Evolutionary conservation across 163 green algal genomes (phyloP).

Genomic region (Smithsoniella earleae): DNA sequence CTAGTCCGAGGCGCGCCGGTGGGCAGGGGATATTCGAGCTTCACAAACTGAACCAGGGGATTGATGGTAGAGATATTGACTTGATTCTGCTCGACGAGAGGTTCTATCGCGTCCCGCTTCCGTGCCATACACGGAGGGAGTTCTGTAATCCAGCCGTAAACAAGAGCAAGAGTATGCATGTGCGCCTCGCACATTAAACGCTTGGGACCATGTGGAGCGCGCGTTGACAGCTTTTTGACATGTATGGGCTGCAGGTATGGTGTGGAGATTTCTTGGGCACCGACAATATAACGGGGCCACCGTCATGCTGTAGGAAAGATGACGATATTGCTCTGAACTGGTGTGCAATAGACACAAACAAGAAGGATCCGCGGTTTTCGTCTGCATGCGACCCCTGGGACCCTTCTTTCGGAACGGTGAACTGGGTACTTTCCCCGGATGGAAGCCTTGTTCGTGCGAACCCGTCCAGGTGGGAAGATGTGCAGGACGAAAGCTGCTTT

Average conservation of each 20-base stretch:
- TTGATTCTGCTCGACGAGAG: constrained; percentile 51
- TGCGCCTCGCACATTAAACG: too few relatives aligned
- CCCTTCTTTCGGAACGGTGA: background rate
- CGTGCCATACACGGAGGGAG: constrained; percentile 43
- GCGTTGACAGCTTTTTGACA: too few relatives aligned
- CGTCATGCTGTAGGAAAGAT: constrained; percentile 9
- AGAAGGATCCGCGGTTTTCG: background rate
- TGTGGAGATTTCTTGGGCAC: constrained; percentile 10
- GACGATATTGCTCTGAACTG: background rate
- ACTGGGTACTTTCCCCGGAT: background rate
- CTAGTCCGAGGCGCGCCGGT: constrained; percentile 29
- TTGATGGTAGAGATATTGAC: constrained; percentile 39
- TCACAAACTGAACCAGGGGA: constrained; percentile 39
- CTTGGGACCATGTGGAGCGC: too few relatives aligned
- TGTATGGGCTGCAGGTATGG: constrained; percentile 26
- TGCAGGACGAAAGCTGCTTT: constrained; percentile 8
- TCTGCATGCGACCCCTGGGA: background rate
- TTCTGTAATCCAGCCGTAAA: too few relatives aligned
- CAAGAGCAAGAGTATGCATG: too few relatives aligned
- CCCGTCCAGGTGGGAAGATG: background rate
- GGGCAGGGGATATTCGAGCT: constrained; percentile 32
- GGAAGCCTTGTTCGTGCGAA: background rate
- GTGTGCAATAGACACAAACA: background rate
- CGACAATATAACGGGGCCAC: background rate
- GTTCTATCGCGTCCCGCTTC: constrained; percentile 47